Base-by-base conservation (phyloP, 2,329 filamentous ascomycete genomes). In the Diplodia scrobiculata region DNA sequence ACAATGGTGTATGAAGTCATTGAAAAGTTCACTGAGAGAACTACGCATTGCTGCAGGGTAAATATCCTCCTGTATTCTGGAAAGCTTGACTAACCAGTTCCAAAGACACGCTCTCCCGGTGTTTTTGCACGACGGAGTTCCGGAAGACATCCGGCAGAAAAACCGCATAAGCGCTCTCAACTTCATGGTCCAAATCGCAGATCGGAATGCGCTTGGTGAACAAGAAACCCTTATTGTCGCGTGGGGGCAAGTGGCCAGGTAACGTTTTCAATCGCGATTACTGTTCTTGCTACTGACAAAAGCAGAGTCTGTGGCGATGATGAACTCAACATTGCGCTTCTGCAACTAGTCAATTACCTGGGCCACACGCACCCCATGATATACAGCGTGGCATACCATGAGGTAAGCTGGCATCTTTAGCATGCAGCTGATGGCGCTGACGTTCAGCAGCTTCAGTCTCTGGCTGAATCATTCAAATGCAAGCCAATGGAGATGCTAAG, bases 221-320 rank as follows among this genome's bases (percentile, higher is more conserved):
- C 89, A 92, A 60, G 94, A 98, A 77, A 93, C 91, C 19, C 89
- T 91, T 69, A 89, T 98, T 66, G 82, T 95, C 78, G 90, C 91
- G 14, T 92, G 94, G 86, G 90, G 90, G n/a, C 89, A 92, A 73
- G 83, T 97, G 58, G 94, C 91, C 68, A 84, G 86, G 84, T 88
- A 79, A 71, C 9, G 80, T 74, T 45, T 27, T 3, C 62, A 21
- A 9, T 6, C 19, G 68, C 68, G 66, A 69, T 69, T 34, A 63
- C 14, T 9, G 34, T 52, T 66, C 34, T 2, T 29, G 25, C n/a
- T 62, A 17, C 63, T 89, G 87, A 66, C 84, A 89, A 10, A 7
- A 51, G 5, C 11, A 67, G 66, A 25, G 54, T 52, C n/a, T 89
- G 91, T 52, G 85, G 87, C 17, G 91, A 95, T 68, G 87, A 94